A percentile compares a stretch with the other conserved stretches of the same genome.
phyloP scores from a whole-genome alignment of 2,329 filamentous ascomycete species.

The Raffaelea deltoideospora region DNA sequence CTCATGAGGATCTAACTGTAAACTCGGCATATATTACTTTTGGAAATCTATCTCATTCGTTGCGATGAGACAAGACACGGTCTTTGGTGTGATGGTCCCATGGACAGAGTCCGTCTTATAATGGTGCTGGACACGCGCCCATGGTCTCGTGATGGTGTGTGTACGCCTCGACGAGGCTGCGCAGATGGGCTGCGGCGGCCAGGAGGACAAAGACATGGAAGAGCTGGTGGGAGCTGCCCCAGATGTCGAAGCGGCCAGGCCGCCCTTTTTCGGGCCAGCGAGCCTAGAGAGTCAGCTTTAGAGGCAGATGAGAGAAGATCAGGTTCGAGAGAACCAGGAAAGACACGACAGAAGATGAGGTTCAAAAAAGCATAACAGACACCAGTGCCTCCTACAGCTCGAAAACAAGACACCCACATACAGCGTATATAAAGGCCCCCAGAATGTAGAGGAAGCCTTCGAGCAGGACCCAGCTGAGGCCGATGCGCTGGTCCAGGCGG shows the following conservation, averaged over 20 bases:
- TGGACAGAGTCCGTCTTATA: too few species aligned
- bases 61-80: too few species aligned
- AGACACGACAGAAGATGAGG: not conserved
- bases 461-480: conserved; percentile 62
- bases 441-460: conserved; percentile 75
- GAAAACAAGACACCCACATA: conserved; percentile 23
- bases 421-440: conserved; percentile 76
- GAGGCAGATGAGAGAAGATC: conserved; percentile 6
- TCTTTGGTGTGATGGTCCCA: too few species aligned
- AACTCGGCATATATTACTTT: too few species aligned
- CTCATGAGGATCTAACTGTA: too few species aligned
- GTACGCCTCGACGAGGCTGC: conserved; percentile 70
- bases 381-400: not conserved
- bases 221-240: conserved; percentile 88
- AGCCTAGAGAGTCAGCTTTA: too few species aligned
- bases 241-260: conserved; percentile 75
- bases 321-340: not conserved
- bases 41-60: too few species aligned
- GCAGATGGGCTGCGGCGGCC: conserved; percentile 68
- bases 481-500: conserved; percentile 57
- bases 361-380: not conserved
- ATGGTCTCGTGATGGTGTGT: conserved; percentile 60
- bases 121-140: conserved; percentile 27
- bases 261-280: conserved; percentile 69
- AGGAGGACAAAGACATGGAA: conserved; percentile 83